Evolutionary conservation across 805 yeast species (phyloP).

Genomic region (Ogataea methanolica): DNA sequence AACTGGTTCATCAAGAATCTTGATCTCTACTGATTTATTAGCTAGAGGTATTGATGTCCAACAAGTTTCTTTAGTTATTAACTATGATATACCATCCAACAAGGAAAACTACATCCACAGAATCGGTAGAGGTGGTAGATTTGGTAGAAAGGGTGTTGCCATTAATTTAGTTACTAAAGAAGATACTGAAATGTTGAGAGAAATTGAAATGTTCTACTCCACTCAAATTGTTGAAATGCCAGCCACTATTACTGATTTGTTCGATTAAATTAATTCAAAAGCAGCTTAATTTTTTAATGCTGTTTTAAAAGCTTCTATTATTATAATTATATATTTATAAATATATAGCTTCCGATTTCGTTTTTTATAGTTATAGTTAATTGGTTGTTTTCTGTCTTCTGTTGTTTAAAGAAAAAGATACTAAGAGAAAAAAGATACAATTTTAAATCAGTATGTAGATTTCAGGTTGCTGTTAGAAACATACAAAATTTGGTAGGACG

Average conservation of each 20-base stretch:
- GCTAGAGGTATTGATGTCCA: constrained; percentile 99
- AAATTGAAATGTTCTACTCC: constrained; percentile 67
- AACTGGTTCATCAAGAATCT: constrained; percentile 85
- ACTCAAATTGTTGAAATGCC: constrained; percentile 78
- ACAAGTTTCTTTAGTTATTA: constrained; percentile 92
- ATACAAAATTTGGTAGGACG: no score
- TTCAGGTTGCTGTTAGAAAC: neutral
- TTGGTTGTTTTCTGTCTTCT: neutral
- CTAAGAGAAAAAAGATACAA: neutral
- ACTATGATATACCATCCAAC: constrained; percentile 90
- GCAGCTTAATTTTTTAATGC: neutral
- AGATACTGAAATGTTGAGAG: constrained; percentile 71
- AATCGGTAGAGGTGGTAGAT: constrained; percentile 97
- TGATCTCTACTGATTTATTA: constrained; percentile 95
- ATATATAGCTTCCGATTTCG: neutral
- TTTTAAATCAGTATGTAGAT: neutral
- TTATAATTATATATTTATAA: neutral
- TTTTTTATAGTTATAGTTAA: no score
- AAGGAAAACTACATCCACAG: constrained; percentile 95
- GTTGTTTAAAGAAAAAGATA: neutral
- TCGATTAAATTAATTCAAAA: constrained; percentile 16
- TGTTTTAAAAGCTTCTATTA: no score
- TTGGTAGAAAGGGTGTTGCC: constrained; percentile 98
- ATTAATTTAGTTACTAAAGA: constrained; percentile 85
- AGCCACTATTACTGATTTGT: constrained; percentile 56